These are phyloP conservation scores for Chytriomyces sp. DNA, from an alignment of 192 early-diverging fungal species.

Conservation along the genomic window DNA sequence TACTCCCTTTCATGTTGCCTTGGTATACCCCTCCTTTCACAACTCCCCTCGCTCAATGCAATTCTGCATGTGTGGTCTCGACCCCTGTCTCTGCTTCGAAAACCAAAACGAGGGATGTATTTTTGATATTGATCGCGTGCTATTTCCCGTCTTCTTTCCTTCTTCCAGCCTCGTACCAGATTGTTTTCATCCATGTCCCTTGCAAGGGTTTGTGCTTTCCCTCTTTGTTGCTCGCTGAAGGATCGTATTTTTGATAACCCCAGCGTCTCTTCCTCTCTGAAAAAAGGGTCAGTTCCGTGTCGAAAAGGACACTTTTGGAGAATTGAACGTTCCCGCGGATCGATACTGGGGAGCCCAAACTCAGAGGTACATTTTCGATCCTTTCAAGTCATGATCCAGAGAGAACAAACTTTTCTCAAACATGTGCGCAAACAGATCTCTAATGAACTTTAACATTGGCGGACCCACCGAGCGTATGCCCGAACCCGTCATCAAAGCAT, in stretches of 20 bases:
- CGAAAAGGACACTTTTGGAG: slow-evolving; percentile 87
- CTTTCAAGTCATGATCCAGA: background rate
- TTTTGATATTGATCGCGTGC: background rate
- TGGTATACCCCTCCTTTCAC: no score
- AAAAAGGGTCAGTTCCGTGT: slow-evolving; percentile 36
- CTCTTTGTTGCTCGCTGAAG: background rate
- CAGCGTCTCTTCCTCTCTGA: no score
- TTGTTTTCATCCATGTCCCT: slow-evolving; percentile 25
- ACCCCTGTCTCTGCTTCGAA: background rate
- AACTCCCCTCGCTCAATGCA: no score
- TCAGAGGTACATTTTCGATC: slow-evolving; percentile 67
- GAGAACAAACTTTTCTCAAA: background rate
- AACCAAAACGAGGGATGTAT: background rate
- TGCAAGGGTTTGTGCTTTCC: slow-evolving; percentile 2
- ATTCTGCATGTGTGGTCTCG: background rate
- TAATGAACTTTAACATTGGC: slow-evolving; percentile 98
- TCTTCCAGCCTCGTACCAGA: slow-evolving; percentile 14
- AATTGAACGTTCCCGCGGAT: slow-evolving; percentile 92
- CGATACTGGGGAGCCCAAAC: slow-evolving; percentile 98
- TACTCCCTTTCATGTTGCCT: background rate
- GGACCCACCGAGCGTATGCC: slow-evolving; percentile 93
- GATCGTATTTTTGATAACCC: background rate
- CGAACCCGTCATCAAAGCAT: slow-evolving; percentile 90
- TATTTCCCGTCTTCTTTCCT: background rate
- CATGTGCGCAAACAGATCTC: slow-evolving; percentile 53